Conservation (phyloP, 768 basidiomycete genomes). For the Suillus decipiens region DNA sequence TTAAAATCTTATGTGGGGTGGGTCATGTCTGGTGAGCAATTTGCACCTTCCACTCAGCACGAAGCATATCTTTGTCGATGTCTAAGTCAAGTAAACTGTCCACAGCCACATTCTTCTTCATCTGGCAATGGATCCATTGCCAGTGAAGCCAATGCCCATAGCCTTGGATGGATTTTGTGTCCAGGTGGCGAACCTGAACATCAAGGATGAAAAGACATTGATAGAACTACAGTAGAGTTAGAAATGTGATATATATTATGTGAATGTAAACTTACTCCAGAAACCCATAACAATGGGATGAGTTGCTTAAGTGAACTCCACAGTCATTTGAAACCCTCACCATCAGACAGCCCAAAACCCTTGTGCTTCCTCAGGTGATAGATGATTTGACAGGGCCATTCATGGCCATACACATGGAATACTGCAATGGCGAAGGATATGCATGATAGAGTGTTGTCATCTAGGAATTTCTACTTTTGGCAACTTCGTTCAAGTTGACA, state of each 20-base stretch:
- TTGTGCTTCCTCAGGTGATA: conserved; percentile 34
- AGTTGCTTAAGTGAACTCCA: conserved; percentile 29
- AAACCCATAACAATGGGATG: conserved; percentile 18
- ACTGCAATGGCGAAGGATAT: conserved; percentile 31
- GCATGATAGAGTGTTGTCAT: neutral
- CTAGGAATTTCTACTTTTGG: conserved; percentile 6
- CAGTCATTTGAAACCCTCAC: conserved; percentile 39
- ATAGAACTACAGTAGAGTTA: conserved; percentile 10
- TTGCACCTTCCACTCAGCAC: conserved; percentile 10
- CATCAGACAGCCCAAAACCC: conserved; percentile 36
- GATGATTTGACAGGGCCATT: conserved; percentile 37
- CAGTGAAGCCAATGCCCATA: conserved; percentile 13
- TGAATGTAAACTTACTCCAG: conserved; percentile 17
- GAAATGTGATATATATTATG: neutral
- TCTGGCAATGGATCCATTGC: neutral
- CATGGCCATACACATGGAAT: conserved; percentile 39
- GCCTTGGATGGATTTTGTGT: neutral
- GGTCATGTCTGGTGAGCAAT: conserved; percentile 9
- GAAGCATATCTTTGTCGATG: neutral
- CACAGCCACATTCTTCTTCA: neutral
- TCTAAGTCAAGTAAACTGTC: neutral
- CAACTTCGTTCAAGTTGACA: conserved; percentile 25
- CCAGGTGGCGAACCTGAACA: conserved; percentile 11
- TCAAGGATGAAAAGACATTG: conserved; percentile 16
- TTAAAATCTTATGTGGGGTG: conserved; percentile 6